A percentile compares a stretch with the other conserved stretches of the same genome.
Conservation (phyloP, 495 filamentous ascomycete genomes). For the Aspergillus cavernicola region DNA sequence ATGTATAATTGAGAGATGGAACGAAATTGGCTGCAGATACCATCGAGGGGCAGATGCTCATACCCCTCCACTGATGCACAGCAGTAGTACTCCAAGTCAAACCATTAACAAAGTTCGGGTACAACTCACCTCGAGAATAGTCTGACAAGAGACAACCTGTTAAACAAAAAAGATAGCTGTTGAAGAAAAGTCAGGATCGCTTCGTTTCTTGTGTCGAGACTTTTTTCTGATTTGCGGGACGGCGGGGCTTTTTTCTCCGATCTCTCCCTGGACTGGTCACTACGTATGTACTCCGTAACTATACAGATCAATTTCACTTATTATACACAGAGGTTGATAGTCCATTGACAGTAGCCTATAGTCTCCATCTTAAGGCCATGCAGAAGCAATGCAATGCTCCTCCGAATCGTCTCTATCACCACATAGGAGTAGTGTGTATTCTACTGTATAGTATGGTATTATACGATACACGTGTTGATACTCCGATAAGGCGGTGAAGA, state of each 20-base stretch:
- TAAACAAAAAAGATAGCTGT: conserved; percentile 9
- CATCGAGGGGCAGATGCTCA: conserved; percentile 1
- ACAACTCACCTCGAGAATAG: conserved; percentile 16
- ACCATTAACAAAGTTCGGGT: not conserved
- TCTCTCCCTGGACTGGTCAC: conserved; percentile 3
- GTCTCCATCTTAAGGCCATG: too few species aligned
- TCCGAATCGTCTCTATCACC: too few species aligned
- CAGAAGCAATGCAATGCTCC: too few species aligned
- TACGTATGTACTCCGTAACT: too few species aligned
- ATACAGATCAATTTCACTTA: too few species aligned
- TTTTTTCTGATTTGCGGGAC: conserved; percentile 16
- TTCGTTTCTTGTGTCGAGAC: conserved; percentile 3
- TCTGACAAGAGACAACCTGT: conserved; percentile 30
- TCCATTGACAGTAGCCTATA: too few species aligned
- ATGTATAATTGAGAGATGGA: not conserved
- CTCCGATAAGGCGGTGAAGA: conserved; percentile 4
- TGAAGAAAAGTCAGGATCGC: not conserved
- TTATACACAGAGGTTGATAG: too few species aligned
- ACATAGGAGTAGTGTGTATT: too few species aligned
- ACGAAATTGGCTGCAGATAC: not conserved
- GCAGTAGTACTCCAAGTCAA: too few species aligned
- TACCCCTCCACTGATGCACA: conserved; percentile 4
- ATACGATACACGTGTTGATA: too few species aligned
- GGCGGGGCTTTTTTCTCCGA: conserved; percentile 16
- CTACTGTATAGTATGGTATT: too few species aligned